Percentiles rank a stretch among this genome's conserved stretches.
phyloP scores from a whole-genome alignment of 768 basidiomycete species.

The Kwoniella sp. region DNA sequence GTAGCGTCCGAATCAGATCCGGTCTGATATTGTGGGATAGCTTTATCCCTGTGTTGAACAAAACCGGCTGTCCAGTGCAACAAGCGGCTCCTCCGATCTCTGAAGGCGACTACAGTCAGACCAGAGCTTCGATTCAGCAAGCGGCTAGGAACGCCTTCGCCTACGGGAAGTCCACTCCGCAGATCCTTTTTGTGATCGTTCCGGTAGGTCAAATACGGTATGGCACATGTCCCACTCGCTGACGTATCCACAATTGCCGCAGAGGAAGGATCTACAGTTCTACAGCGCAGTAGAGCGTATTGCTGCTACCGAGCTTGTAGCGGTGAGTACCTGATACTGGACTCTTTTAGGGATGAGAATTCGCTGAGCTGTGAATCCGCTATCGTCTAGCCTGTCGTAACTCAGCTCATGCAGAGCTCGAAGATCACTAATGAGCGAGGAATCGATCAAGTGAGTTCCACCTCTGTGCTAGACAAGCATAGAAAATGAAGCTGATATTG shows the following conservation, averaged over 20 bases:
- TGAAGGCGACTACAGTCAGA: slow-evolving; percentile 12
- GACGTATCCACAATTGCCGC: background rate
- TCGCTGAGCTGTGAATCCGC: no score
- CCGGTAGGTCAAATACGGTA: slow-evolving; percentile 27
- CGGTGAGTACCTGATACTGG: slow-evolving; percentile 2
- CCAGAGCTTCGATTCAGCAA: slow-evolving; percentile 25
- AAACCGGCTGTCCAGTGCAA: slow-evolving; percentile 32
- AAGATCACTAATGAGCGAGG: slow-evolving; percentile 34
- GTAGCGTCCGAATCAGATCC: no score
- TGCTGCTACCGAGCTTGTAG: slow-evolving; percentile 2
- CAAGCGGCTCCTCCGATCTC: slow-evolving; percentile 30
- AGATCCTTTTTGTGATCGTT: slow-evolving; percentile 45
- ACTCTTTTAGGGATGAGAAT: no score
- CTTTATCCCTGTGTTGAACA: slow-evolving; percentile 12
- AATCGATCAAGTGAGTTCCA: slow-evolving; percentile 31
- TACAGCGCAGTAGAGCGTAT: slow-evolving; percentile 7
- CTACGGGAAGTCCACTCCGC: slow-evolving; percentile 36
- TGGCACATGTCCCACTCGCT: no score
- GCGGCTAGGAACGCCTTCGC: slow-evolving; percentile 33
- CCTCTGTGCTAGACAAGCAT: no score
- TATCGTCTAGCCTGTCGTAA: slow-evolving; percentile 39
- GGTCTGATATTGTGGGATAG: no score
- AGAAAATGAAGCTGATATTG: slow-evolving; percentile 1
- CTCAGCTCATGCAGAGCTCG: slow-evolving; percentile 44
- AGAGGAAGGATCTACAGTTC: slow-evolving; percentile 30